Evolutionary conservation across 345 rosid genomes (phyloP), one percentile per base, ranked within the genome.

Genomic region (Rhizophora apiculata): DNA sequence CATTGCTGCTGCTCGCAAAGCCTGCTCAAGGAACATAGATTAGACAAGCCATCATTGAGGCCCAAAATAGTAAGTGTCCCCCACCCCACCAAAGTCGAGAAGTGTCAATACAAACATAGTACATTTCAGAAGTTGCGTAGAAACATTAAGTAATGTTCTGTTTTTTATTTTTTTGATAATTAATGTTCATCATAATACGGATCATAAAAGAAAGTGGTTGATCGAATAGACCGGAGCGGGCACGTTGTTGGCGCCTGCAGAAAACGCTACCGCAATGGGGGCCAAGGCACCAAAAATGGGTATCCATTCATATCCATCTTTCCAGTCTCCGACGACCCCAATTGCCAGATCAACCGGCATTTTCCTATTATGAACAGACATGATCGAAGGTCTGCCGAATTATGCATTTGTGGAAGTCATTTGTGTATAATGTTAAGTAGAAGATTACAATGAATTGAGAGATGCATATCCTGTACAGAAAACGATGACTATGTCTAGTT

Each of bases 21-120:
- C 76, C 77, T 43, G 81, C 74, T 62, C 76, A 82, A 7, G 76
- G 76, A 57, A 68, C 73, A 62, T 76, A 73, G 58, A 82, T 72
- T 18, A 66, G 19, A 53, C 69, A 74, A 67, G 80, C 82, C 56
- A 66, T 67, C 31, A 68, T 58, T 6, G 79, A 73, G 19, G 81
- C 85, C 74, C 24, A 76, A 36, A 62, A 73, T 54, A 46, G 70
- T 64, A 68, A 61, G 54, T n/a, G 80, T 64, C 59, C 61, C 82
- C 53, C 78, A 67, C 15, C 82, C 80, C 56, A 81, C 65, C 16
- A 73, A 48, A 43, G 72, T 70, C 57, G 80, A 78, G 48, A 82
- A 73, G 80, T 78, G 80, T 69, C 68, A 34, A 60, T 57, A 60
- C 51, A 54, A 72, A 49, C 5, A 57, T 1, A 16, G 16, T 8